Conservation (phyloP, 176 grass and related monocot genomes). For the Cocos nucifera region DNA sequence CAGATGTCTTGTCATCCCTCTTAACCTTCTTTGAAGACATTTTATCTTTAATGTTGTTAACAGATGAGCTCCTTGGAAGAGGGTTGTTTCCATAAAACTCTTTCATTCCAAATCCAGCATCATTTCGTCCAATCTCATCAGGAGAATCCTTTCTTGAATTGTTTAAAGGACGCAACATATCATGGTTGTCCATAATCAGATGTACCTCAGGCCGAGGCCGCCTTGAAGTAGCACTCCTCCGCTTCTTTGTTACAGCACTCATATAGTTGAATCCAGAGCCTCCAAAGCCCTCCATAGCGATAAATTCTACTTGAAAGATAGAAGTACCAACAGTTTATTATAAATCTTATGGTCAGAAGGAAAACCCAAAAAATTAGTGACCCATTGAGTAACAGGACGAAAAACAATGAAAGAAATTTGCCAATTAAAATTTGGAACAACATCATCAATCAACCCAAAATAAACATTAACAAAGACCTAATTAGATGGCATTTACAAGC, state of each 20-base stretch:
- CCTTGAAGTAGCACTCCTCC: conserved; percentile 40
- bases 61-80: conserved; percentile 22
- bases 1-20: conserved; percentile 33
- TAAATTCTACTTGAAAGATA: no score
- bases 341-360: no score
- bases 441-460: no score
- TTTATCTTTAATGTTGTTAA: background rate
- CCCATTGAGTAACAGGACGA: no score
- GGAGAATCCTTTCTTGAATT: conserved; percentile 17
- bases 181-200: conserved; percentile 34
- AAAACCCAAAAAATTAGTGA: no score
- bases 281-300: conserved; percentile 31
- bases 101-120: conserved; percentile 37
- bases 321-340: no score
- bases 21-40: conserved; percentile 28
- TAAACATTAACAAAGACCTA: no score
- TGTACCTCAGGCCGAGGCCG: conserved; percentile 40
- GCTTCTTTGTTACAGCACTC: conserved; percentile 43
- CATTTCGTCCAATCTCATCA: conserved; percentile 4
- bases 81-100: conserved; percentile 50
- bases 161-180: conserved; percentile 22
- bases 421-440: no score
- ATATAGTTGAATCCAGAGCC: conserved; percentile 14
- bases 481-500: no score
- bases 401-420: no score